These are phyloP conservation scores for Claviceps pazoutovae DNA, from an alignment of 2,329 filamentous ascomycete species.

Conservation along the genomic window DNA sequence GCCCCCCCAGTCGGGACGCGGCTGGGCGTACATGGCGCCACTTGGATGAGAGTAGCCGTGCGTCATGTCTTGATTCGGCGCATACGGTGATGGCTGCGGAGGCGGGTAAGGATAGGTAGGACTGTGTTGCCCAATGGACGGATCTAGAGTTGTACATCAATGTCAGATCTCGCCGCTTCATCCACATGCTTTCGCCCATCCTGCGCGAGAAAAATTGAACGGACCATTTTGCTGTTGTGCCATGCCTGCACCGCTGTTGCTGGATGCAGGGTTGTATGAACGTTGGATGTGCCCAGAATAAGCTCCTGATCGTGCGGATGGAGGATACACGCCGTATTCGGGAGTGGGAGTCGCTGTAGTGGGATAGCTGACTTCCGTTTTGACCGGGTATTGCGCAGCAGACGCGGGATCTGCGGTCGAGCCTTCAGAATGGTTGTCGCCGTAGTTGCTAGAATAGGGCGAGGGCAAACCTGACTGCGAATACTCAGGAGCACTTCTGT, in stretches of 20 bases:
- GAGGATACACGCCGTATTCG: slow-evolving; percentile 71
- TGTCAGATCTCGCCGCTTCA: slow-evolving; percentile 80
- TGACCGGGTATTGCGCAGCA: slow-evolving; percentile 78
- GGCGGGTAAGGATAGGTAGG: slow-evolving; percentile 67
- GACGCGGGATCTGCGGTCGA: slow-evolving; percentile 80
- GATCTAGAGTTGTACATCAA: slow-evolving; percentile 93
- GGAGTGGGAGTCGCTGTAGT: slow-evolving; percentile 73
- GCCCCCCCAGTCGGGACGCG: slow-evolving; percentile 60
- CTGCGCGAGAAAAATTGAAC: slow-evolving; percentile 64
- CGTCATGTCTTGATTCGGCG: slow-evolving; percentile 71
- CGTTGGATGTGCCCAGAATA: slow-evolving; percentile 83
- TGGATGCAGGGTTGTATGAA: slow-evolving; percentile 65
- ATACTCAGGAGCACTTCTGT: slow-evolving; percentile 57
- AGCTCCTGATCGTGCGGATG: slow-evolving; percentile 63
- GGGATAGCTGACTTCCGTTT: slow-evolving; percentile 69
- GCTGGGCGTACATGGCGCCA: slow-evolving; percentile 50
- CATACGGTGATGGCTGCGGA: slow-evolving; percentile 71
- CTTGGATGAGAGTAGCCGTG: slow-evolving; percentile 56
- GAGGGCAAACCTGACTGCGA: slow-evolving; percentile 79
- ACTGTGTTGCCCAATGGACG: slow-evolving; percentile 85
- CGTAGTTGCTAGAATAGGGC: slow-evolving; percentile 52
- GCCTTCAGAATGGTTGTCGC: slow-evolving; percentile 69
- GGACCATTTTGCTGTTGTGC: slow-evolving; percentile 95
- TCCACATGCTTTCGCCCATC: slow-evolving; percentile 68
- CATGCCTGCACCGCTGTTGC: slow-evolving; percentile 73